Conservation (phyloP, 768 basidiomycete genomes). For the Xerocomellus amylosporus region DNA sequence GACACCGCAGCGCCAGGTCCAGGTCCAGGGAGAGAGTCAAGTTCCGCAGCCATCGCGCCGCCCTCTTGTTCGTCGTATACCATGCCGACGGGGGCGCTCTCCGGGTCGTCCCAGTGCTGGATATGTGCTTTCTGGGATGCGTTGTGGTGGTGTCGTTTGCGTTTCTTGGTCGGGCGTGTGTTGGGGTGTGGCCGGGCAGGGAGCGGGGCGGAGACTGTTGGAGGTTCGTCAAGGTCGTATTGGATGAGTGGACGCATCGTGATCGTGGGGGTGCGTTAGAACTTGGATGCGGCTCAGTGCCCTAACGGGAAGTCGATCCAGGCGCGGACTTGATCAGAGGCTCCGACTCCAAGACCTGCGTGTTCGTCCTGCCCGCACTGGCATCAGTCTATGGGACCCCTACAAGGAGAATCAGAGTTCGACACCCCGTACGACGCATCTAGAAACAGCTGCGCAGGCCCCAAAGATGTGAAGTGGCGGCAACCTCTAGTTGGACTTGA, state of each 20-base stretch:
- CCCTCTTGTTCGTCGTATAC: constrained; percentile 32
- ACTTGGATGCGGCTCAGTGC: neutral
- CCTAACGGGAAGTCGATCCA: neutral
- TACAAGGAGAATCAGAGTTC: no score
- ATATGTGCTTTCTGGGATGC: constrained; percentile 5
- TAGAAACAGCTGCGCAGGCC: no score
- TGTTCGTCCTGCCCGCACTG: no score
- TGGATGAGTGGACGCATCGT: constrained; percentile 29
- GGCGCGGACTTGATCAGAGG: no score
- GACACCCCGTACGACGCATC: no score
- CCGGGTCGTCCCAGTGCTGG: constrained; percentile 48
- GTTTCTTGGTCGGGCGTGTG: constrained; percentile 51
- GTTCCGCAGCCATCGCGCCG: neutral
- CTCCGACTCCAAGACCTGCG: no score
- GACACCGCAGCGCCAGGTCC: neutral
- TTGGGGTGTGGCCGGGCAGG: neutral
- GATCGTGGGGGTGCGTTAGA: neutral
- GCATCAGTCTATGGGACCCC: no score
- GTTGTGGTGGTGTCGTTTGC: constrained; percentile 33
- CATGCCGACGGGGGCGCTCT: constrained; percentile 22
- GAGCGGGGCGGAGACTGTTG: neutral
- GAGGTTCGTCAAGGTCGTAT: constrained; percentile 27
- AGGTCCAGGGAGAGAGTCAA: no score
- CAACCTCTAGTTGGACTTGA: no score
- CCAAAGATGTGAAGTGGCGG: no score